Evolutionary conservation across 441 rosid genomes (phyloP), one percentile per base, ranked within the genome.

Genomic region (Pelargonium australe): DNA sequence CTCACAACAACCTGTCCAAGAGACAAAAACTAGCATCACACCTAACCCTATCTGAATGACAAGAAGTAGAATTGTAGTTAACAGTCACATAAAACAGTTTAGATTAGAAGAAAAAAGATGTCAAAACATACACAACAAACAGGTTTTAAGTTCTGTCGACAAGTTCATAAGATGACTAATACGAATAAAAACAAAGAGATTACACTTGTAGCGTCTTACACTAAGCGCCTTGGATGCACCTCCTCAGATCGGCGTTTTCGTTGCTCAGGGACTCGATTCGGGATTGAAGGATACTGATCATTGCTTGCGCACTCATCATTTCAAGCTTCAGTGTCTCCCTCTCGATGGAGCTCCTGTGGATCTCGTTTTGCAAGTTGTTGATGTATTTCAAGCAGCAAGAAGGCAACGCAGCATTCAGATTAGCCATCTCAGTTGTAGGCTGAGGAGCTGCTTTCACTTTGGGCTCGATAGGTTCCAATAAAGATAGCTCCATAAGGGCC

Each of bases 301-400:
- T 89, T 7, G 96, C 84, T 47, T 85, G 88, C 45, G 89, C 90
- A 69, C 92, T 86, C 88, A 91, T 80, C 91, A 88, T 82, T 72
- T 94, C 92, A 43, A 91, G 87, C 85, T 81, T 89, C 80, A 89
- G 57, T 0, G 88, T 79, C 81, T 85, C 96, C 72, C 85, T 82
- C 74, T 89, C 96, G 7, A 85, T 85, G 7, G 90, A 84, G 70
- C 86, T 82, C 81, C 81, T 88, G 75, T 81, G 89, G 64, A 93
- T 75, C 82, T 93, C 89, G 28, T 79, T 84, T 75, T 83, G 85
- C 73, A 93, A 70, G 70, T 85, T 90, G 5, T 84, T 79, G 63
- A 94, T 76, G 64, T 83, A 75, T 64, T 86, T 80, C 71, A 67
- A 51, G 68, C 86, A 90, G 76, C 83, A 78, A 43, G 80, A 78